Base-by-base conservation (phyloP, 805 yeast genomes). In the Yamadazyma nakazawae region DNA sequence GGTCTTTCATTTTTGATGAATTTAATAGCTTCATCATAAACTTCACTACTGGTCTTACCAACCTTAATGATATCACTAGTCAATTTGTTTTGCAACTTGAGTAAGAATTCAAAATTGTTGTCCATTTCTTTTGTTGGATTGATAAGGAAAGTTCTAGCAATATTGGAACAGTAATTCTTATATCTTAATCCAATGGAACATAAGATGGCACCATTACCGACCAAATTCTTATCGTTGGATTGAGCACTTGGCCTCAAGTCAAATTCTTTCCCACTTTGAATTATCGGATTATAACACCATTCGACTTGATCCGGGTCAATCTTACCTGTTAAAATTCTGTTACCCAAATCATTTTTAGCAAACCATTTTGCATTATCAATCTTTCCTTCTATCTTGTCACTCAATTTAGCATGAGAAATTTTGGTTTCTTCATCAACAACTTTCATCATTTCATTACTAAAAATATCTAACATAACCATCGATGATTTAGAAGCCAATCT, bases 211-310 rank as follows among this genome's bases (percentile, higher is more conserved):
- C 96, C 92, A 38, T 70, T 70, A 8, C 88, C 85, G 41, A 78
- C 76, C 43, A 85, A 70, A 54, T 78, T 79, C 38, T 80, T 79
- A 49, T 80, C 77, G 43, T 80, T 79, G 1, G 96, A 84, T 47
- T 82, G 80, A 1, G 96, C 96, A 47, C 92, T 82, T 37, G 95
- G 91, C 57, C 78, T 83, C 59, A 91, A 72, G 64, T 90, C 96
- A 60, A 82, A 91, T 46, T 82, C 81, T 31, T 88, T 89, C 45
- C 96, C 96, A 55, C 95, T 85, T 68, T 89, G 96, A 44, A 90
- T 78, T 43, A 90, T 87, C 25, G 98, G 97, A 46, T 90, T 81
- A 64, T 88, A 89, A 54, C 96, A 87, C 97, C 97, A 92, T 63
- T 92, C 98, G 17, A 92, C 68, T 52, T 81, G 79, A 58, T 89